phyloP scores from a whole-genome alignment of 2,329 filamentous ascomycete species.

The Cadophora sp. region DNA sequence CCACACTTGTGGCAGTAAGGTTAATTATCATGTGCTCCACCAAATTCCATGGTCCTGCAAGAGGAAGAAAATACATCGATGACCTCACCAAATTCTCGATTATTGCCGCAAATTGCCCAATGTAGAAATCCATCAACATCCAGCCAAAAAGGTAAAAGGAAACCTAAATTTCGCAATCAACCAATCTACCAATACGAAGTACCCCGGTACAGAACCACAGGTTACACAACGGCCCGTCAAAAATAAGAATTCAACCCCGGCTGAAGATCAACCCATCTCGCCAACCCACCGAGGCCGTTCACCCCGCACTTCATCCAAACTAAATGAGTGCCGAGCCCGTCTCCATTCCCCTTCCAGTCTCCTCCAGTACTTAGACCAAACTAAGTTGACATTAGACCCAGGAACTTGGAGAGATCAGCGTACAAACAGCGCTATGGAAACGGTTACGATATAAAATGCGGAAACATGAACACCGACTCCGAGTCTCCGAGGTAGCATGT shows the following conservation, averaged over 20 bases:
- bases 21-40: background rate
- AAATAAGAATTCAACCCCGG: background rate
- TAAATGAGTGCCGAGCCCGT: slow-evolving; percentile 1
- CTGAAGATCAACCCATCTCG: background rate
- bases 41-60: background rate
- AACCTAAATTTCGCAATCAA: no score
- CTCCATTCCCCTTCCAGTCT: background rate
- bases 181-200: no score
- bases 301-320: slow-evolving; percentile 5
- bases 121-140: no score
- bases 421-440: background rate
- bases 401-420: slow-evolving; percentile 7
- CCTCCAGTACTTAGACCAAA: background rate
- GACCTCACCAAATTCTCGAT: no score
- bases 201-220: no score
- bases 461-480: background rate
- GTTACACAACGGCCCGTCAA: background rate
- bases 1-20: background rate
- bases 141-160: no score
- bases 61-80: background rate
- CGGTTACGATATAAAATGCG: background rate
- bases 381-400: background rate
- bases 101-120: no score
- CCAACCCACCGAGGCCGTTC: background rate
- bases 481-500: background rate